Base-by-base conservation (phyloP, 495 filamentous ascomycete genomes). In the Hypoxylon perforatum region DNA sequence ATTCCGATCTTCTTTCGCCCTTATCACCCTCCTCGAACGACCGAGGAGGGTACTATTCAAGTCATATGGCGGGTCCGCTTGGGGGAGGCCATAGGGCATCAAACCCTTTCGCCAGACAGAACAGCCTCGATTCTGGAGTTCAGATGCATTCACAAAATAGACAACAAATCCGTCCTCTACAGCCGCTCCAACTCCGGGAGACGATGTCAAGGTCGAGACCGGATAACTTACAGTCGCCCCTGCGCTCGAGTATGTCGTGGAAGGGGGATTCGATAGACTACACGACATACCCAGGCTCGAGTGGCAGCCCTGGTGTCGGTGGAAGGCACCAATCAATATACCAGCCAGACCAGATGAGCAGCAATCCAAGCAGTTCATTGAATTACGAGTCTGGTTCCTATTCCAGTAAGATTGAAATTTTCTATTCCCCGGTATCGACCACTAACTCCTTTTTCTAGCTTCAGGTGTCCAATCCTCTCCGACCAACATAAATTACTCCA, bases 181-280 rank as follows among this genome's bases (percentile, higher is more conserved):
- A 87, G 65, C 84, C 85, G 11, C 78, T 88, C 25, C 84, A 87
- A 38, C 79, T 87, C 23, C 82, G 85, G 49, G 87, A 89, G 47
- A 82, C 83, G 9, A 80, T 86, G 77, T 80, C 83, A n/a, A 77
- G 86, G 57, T 85, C 85, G 14, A 77, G 86, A 55, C 82, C 83
- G 14, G 86, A 89, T 54, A 84, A 80, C 45, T 68, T 87, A 22
- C 85, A 86, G 58, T 86, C 85, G 12, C 86, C 86, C 1, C 72
- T 88, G 45, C 80, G 85, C 54, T 81, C 86, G 47, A 87, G 84
- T 65, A 86, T 86, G 77, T 84, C 85, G 12, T 89, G 87, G 83
- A 87, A 87, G 70, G 84, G 81, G 17, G 83, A 85, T 61, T 78
- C 85, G 0, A 79, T 87, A 41, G 85, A 87, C 48, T 87, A 87